Evolutionary conservation across 2,329 filamentous ascomycete genomes (phyloP), one percentile per base, ranked within the genome.

Genomic region (Xylaria sp.): DNA sequence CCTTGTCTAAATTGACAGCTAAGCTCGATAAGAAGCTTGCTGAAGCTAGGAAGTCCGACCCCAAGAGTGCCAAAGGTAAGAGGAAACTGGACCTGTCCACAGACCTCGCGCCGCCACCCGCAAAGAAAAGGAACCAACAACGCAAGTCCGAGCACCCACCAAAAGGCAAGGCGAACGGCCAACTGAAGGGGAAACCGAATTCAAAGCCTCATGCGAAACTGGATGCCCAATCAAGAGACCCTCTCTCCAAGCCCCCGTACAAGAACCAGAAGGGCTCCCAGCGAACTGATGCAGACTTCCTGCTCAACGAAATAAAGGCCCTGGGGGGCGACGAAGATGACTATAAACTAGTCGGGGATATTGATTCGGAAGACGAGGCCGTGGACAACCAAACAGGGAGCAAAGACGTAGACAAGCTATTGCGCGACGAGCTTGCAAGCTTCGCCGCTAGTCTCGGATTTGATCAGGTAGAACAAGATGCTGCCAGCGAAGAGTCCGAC

Each of bases 241-340:
- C 47, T 31, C 44, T 39, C 27, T 33, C 61, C 20, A 64, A 56
- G 39, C 31, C 38, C 33, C 60, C 57, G 25, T 36, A 60, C 49
- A 68, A 47, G 65, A 68, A 57, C 50, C 63, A 50, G 6, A 69
- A 61, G 1, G 27, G 20, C 38, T 36, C 62, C 61, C 49, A 57
- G 27, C 69, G 74, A 27, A 74, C 74, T 49, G 79, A 80, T 36
- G 65, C 65, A 44, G 72, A 69, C 31, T 75, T 78, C 13, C 79
- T 91, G 4, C 79, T 91, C 7, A 84, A 87, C 63, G 89, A 91
- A 73, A 91, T 91, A 68, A 82, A 84, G 69, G 87, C 87, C 15
- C 80, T 92, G 1, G 89, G 89, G 3, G 89, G 89, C 15, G 87
- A 90, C 60, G 87, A 91, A 76, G 83, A 87, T 47, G 89, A 91